Base-by-base conservation (phyloP, 768 basidiomycete genomes). In the Dacryopinax spathularia region DNA sequence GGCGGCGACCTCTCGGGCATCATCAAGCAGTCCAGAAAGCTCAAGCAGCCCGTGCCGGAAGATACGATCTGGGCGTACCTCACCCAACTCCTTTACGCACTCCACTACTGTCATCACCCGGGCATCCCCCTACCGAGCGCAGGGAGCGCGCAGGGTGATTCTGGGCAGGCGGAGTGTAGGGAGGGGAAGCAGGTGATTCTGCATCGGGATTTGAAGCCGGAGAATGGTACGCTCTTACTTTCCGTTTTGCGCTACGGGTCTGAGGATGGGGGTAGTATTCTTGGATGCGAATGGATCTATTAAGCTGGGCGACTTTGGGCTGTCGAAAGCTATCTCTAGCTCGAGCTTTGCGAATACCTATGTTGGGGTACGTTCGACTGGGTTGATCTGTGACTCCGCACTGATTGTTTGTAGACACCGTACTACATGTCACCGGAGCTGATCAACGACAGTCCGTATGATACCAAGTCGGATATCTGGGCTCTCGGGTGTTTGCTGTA, bases 371-470 rank as follows among this genome's bases (percentile, higher is more conserved):
- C 66, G 89, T 78, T 22, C 61, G 34, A 22, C 39, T 33, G 33
- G 6, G 48, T 7, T 20, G 41, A 15, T 29, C 29, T 60, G 10
- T 16, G 18, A 34, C 33, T 16, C 6, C 39, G 60, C 35, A n/a
- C n/a, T n/a, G n/a, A n/a, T 48, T 31, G 25, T 22, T 20, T 16
- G n/a, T 69, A 97, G 93, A 99, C 96, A 2, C 96, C 96, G 2
- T 94, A 98, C 72, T 98, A 99, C 77, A 98, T 99, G 96, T 96
- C 93, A 1, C 96, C 96, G 0, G 95, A 99, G 73, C 81, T 98
- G 34, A 91, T 97, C 83, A 91, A 90, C 76, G 95, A 98, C 72
- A 93, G 91, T 72, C 84, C 91, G 2, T 99, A 99, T 75, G 96
- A 97, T 75, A 88, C 91, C 6, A 99, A 98, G 76, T 92, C 90